Base-by-base conservation (phyloP, 768 basidiomycete genomes). In the Cystobasidium onofrii region DNA sequence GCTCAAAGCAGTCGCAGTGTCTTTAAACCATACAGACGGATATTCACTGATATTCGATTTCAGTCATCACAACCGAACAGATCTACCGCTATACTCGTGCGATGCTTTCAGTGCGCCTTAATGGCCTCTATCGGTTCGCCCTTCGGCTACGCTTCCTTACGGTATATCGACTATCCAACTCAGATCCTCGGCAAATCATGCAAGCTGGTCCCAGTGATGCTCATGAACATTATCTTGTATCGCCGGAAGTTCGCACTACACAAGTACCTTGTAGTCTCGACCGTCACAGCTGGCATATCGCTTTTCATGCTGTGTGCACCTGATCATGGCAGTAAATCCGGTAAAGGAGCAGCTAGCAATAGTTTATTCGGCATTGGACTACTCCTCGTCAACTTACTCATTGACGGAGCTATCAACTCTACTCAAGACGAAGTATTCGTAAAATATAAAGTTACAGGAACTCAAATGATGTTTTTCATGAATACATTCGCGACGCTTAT, bases 391-490 rank as follows among this genome's bases (percentile, higher is more conserved):
- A 98, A 97, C 82, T 86, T 99, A 27, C 83, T 89, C 34, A 85
- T 99, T 65, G 96, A 99, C 80, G 96, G 96, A 25, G 88, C 90
- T 33, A 89, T 89, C 74, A 97, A 98, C 83, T 91, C 91, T 13
- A 95, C 94, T 1, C 96, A 99, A 81, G 96, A 99, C 81, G 91
- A 97, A 82, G 89, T 99, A 73, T 98, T 99, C 82, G 84, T 87
- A 29, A 84, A 85, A 15, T 87, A 90, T 82, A 86, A 86, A 23
- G 84, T 87, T 54, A 83, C 86, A 1, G 96, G 96, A 9, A 93
- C 96, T 81, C 96, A 99, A 80, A 97, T 99, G 94, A 98, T 99
- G 96, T 88, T 98, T 80, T 95, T 88, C 87, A 95, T 99, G 82
- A 95, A 93, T 80, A 77, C 90, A 31, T 89, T 94, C 83, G 89